Evolutionary conservation across 371 early-diverging fungal species (phyloP).

Genomic region (Mycotypha africana): DNA sequence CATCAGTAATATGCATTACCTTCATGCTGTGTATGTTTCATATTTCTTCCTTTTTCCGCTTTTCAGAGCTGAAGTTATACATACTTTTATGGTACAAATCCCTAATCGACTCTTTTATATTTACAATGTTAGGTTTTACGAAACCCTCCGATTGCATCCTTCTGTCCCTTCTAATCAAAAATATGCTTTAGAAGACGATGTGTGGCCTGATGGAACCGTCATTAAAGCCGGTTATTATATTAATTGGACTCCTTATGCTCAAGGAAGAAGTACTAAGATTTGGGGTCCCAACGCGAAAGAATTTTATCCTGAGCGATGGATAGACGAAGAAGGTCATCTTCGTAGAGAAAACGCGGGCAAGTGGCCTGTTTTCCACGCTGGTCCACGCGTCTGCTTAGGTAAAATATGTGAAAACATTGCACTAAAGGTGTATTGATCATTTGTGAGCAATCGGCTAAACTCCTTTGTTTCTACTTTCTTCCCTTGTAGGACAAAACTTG

Average conservation of each 20-base stretch:
- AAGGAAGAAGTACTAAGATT: slow-evolving; percentile 47
- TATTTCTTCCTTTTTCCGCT: background rate
- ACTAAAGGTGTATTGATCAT: no score
- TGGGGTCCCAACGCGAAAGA: slow-evolving; percentile 59
- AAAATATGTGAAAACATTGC: no score
- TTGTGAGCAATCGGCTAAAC: no score
- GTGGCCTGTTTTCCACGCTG: slow-evolving; percentile 52
- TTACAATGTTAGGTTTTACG: slow-evolving; percentile 35
- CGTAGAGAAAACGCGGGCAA: slow-evolving; percentile 13
- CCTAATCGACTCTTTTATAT: background rate
- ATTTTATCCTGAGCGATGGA: slow-evolving; percentile 57
- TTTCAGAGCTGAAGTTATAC: no score
- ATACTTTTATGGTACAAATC: background rate
- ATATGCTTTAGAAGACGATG: slow-evolving; percentile 57
- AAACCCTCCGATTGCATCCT: slow-evolving; percentile 66
- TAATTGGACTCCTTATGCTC: slow-evolving; percentile 44
- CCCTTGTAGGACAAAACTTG: slow-evolving; percentile 45
- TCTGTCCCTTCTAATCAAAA: slow-evolving; percentile 67
- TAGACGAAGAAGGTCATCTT: slow-evolving; percentile 21
- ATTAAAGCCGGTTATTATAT: slow-evolving; percentile 52
- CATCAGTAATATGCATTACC: slow-evolving; percentile 46
- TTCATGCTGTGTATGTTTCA: slow-evolving; percentile 49
- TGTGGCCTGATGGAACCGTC: slow-evolving; percentile 66
- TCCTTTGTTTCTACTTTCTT: no score
- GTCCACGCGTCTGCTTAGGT: slow-evolving; percentile 63